A percentile compares a stretch with the other conserved stretches of the same genome.
Conservation (phyloP, 352 stramenopile genomes). For the Peronospora belbahrii region DNA sequence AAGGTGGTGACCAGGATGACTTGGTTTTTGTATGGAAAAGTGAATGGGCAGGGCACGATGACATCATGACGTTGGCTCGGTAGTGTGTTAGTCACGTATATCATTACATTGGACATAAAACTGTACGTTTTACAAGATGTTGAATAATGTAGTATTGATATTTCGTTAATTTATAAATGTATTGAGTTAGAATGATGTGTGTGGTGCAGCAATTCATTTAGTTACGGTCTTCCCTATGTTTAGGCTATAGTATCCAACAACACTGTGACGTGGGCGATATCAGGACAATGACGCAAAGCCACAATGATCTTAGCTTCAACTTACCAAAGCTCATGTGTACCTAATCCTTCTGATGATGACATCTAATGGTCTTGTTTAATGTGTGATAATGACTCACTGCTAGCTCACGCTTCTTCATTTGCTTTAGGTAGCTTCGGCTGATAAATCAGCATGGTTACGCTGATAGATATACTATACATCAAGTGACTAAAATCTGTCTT, state of each 20-base stretch:
- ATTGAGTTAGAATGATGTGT: no score
- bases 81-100: not conserved
- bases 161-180: not conserved
- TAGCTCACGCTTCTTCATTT: no score
- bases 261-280: constrained; percentile 20
- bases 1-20: constrained; percentile 6
- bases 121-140: not conserved
- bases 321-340: not conserved
- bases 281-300: constrained; percentile 21
- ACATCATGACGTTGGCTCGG: constrained; percentile 25
- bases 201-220: no score
- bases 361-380: no score
- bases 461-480: no score
- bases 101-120: not conserved
- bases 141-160: not conserved
- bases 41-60: no score
- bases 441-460: no score
- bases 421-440: no score
- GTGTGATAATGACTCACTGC: constrained; percentile 6
- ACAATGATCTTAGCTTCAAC: constrained; percentile 12
- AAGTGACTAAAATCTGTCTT: no score
- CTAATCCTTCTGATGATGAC: constrained; percentile 9
- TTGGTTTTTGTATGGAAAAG: constrained; percentile 16
- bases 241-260: no score
- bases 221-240: no score